Base-by-base conservation (phyloP, 2,329 filamentous ascomycete species). In the Paraphoma sp. region DNA sequence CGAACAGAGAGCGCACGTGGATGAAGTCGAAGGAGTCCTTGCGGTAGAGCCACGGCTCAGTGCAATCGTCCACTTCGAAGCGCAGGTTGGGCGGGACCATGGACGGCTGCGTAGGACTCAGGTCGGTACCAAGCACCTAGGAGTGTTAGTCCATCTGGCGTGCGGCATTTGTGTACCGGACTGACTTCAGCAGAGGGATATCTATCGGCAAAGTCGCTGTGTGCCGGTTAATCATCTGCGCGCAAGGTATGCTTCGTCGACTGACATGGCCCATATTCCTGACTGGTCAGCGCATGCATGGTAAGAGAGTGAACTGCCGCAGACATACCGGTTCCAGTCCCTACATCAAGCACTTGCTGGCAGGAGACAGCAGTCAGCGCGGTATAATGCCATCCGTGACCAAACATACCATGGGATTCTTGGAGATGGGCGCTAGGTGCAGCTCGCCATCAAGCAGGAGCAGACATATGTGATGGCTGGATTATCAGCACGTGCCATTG, bases 221-320 rank as follows among this genome's bases (percentile, higher is more conserved):
- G n/a, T 18, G 45, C n/a, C 9, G 30, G 43, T 45, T 40, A 51
- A 56, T 36, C 45, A 36, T 44, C 3, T 51, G 44, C 10, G n/a
- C 10, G n/a, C 12, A 12, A 43, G 31, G 36, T 47, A 36, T 9
- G 9, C 18, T 56, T 6, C 12, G 42, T 11, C 44, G 42, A 36
- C 62, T 44, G 38, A 71, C 68, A 80, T 73, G 6, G 77, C 77
- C 77, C 77, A 80, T 23, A 78, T 76, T 1, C 78, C 78, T 44
- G 74, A 28, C 38, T 47, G 29, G 59, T 64, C 43, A 64, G 61
- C 52, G 42, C 48, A n/a, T 40, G 47, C 30, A 31, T 31, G 33
- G 16, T 12, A 23, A 48, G 36, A 36, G 2, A n/a, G 33, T 36
- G 45, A 17, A 41, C 46, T 17, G 36, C 30, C 30, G 38, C 36